Percentiles rank a stretch among this genome's conserved stretches.
These are phyloP conservation scores for Xylaria intraflava DNA, from an alignment of 495 filamentous ascomycete genomes.

Conservation along the genomic window DNA sequence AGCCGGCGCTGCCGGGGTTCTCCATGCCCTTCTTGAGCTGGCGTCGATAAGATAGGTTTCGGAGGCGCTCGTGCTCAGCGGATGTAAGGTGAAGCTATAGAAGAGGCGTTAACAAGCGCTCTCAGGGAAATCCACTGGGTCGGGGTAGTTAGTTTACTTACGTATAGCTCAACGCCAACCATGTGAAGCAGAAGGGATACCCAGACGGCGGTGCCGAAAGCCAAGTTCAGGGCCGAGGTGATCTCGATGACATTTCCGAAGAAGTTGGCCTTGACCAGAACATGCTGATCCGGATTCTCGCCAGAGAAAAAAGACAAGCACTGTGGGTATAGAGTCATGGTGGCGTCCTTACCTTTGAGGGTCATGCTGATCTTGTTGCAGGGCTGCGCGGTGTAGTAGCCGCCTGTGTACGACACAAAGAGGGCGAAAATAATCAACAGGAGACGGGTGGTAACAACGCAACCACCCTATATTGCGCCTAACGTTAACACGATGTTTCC, in stretches of 20 bases:
- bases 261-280: slow-evolving; percentile 29
- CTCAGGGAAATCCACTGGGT: not conserved
- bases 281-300: slow-evolving; percentile 16
- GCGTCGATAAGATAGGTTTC: slow-evolving; percentile 42
- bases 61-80: slow-evolving; percentile 39
- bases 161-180: slow-evolving; percentile 45
- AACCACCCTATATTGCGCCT: slow-evolving; percentile 25
- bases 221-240: slow-evolving; percentile 30
- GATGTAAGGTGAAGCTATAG: slow-evolving; percentile 42
- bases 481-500: not conserved
- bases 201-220: slow-evolving; percentile 43
- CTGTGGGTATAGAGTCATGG: slow-evolving; percentile 31
- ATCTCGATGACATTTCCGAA: slow-evolving; percentile 22
- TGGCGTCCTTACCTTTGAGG: slow-evolving; percentile 14
- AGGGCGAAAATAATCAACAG: slow-evolving; percentile 33
- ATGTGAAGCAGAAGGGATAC: slow-evolving; percentile 38
- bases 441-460: slow-evolving; percentile 43
- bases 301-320: slow-evolving; percentile 28
- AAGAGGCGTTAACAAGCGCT: not conserved
- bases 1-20: slow-evolving; percentile 41
- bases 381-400: slow-evolving; percentile 28
- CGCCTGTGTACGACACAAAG: slow-evolving; percentile 24
- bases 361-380: slow-evolving; percentile 41
- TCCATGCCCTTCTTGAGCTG: slow-evolving; percentile 46
- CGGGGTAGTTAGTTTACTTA: slow-evolving; percentile 12